Conservation (phyloP, 768 basidiomycete species). For the Tylopilus felleus region DNA sequence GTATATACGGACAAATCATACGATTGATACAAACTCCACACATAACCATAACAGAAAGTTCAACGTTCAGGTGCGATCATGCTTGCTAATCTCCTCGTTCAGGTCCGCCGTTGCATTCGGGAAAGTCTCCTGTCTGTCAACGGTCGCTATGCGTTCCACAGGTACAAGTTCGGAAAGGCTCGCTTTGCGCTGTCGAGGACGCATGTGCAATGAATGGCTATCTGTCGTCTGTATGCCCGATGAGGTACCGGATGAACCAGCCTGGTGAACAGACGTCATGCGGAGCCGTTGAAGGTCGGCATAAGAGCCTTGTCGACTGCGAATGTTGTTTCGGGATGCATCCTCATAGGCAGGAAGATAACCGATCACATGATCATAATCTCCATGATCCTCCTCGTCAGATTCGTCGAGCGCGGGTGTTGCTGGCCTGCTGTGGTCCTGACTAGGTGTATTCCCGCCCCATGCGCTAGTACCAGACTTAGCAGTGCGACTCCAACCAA, state of each 20-base stretch:
- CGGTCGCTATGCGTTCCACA: constrained; percentile 58
- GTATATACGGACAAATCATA: constrained; percentile 28
- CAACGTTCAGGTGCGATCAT: constrained; percentile 22
- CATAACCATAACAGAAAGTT: constrained; percentile 15
- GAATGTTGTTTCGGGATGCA: constrained; percentile 39
- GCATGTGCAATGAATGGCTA: constrained; percentile 43
- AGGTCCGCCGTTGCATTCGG: constrained; percentile 60
- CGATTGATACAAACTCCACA: constrained; percentile 18
- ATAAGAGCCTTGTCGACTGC: constrained; percentile 69
- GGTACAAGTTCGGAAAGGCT: constrained; percentile 65
- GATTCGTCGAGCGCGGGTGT: constrained; percentile 78
- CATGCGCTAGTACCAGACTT: constrained; percentile 83
- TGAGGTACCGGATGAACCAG: constrained; percentile 8
- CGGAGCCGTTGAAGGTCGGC: constrained; percentile 78
- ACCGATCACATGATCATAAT: constrained; percentile 86
- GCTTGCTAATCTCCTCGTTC: constrained; percentile 57
- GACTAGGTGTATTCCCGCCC: constrained; percentile 55
- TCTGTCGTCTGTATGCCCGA: constrained; percentile 25
- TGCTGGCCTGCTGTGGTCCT: constrained; percentile 58
- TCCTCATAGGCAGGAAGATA: constrained; percentile 55
- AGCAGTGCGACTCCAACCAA: constrained; percentile 84
- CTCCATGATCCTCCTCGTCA: constrained; percentile 85
- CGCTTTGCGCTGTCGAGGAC: constrained; percentile 52
- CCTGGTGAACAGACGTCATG: constrained; percentile 26
- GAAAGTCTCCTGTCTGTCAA: constrained; percentile 59